Conservation (phyloP, 805 yeast genomes). For the Zygosaccharomyces bisporus region DNA sequence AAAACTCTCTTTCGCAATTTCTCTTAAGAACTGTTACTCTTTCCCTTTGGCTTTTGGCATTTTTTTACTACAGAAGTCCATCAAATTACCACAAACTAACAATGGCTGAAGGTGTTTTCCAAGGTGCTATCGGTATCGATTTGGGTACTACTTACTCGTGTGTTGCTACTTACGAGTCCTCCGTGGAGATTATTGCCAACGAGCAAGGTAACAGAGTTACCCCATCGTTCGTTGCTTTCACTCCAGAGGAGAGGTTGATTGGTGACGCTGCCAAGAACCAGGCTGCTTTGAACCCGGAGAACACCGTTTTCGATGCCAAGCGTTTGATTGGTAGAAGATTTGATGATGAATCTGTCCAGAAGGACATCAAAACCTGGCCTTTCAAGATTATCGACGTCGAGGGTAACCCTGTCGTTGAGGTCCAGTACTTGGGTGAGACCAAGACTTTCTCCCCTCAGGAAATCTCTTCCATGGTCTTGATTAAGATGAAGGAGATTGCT, state of each 20-base stretch:
- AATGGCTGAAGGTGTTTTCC: constrained; percentile 98
- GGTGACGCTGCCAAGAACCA: constrained; percentile 85
- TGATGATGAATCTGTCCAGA: constrained; percentile 72
- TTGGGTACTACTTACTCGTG: constrained; percentile 84
- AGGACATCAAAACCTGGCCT: constrained; percentile 90
- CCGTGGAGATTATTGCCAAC: constrained; percentile 76
- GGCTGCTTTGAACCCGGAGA: constrained; percentile 73
- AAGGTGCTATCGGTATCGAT: constrained; percentile 99
- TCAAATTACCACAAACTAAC: constrained; percentile 30
- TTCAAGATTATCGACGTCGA: constrained; percentile 63
- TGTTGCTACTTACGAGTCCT: constrained; percentile 75
- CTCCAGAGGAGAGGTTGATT: constrained; percentile 71
- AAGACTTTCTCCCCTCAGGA: constrained; percentile 72
- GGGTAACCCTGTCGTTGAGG: constrained; percentile 67
- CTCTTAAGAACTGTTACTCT: not conserved
- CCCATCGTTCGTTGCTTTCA: constrained; percentile 78
- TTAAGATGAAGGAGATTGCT: constrained; percentile 80
- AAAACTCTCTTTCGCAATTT: constrained; percentile 11
- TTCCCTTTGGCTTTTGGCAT: constrained; percentile 4
- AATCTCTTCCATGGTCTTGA: constrained; percentile 71
- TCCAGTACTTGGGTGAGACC: constrained; percentile 64
- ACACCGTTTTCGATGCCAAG: constrained; percentile 80
- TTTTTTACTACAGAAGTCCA: constrained; percentile 15
- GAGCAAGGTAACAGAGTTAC: constrained; percentile 86
- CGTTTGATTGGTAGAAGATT: constrained; percentile 79